Evolutionary conservation across 257 asterid genomes (phyloP), one percentile per base, ranked within the genome.

Genomic region (Nicotiana benthamiana): DNA sequence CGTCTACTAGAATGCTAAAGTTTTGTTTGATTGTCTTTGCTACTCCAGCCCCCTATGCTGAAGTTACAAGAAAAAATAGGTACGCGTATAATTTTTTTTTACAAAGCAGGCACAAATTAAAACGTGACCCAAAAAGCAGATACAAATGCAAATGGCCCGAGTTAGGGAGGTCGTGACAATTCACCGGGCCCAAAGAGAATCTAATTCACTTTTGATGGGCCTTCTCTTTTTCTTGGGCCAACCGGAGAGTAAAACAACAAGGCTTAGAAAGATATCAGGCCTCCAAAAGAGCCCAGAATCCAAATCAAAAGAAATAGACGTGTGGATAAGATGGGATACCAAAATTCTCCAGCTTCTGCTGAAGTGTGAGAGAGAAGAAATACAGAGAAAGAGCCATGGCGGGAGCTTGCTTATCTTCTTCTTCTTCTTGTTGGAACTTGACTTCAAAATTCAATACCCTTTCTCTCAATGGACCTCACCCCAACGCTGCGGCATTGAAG

Each of bases 361-460:
- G 61, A 24, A 46, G 40, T 20, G 57, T 24, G 40, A 0, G 53
- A 4, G 28, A 11, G 48, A 24, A n/a, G 13, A n/a, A 11, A 28
- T 36, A 27, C 34, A 43, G 43, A 56, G 27, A 86, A 24, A 61
- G 1, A 22, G 57, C 70, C 62, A 80, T 88, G 91, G 92, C 91
- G 9, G 87, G 82, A 63, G 77, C 89, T 66, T 91, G 92, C 83
- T 83, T 93, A 54, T 83, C 88, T 62, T 70, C 83, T 0, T 87
- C 98, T 78, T 88, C 83, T 0, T 87, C 97, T 80, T 88, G 89
- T 76, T 91, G 78, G 83, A 82, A 86, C 16, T 86, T 92, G 1
- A 82, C 95, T 10, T 77, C 86, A 53, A 88, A 85, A 81, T 80
- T 95, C 68, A 83, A 79, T 15, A 53, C 80, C 26, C 92, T 95